Evolutionary conservation across 2,329 filamentous ascomycete species (phyloP).

Genomic region (Sodiomyces alkalinus): DNA sequence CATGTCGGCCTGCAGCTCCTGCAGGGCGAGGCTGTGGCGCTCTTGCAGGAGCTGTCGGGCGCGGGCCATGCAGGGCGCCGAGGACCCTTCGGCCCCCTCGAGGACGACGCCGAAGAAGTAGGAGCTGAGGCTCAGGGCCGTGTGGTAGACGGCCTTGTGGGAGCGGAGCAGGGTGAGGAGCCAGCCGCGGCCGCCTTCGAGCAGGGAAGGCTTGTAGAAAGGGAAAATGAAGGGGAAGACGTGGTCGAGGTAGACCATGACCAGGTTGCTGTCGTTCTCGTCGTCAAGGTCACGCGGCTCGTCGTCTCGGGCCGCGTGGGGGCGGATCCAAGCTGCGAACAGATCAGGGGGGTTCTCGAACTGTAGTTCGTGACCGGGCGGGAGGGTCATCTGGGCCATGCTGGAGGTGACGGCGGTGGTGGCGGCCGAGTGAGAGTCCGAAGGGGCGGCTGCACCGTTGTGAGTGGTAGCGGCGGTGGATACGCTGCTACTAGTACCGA

Average conservation of each 20-base stretch:
- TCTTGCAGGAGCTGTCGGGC: constrained; percentile 24
- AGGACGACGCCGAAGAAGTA: constrained; percentile 39
- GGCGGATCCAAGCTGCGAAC: too few species aligned
- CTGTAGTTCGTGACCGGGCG: neutral
- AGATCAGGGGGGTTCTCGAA: too few species aligned
- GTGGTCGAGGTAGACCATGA: constrained; percentile 47
- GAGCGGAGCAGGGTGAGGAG: constrained; percentile 39
- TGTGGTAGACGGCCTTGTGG: constrained; percentile 43
- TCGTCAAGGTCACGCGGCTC: neutral
- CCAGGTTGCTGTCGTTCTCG: constrained; percentile 18
- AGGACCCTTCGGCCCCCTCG: constrained; percentile 13
- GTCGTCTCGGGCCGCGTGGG: too few species aligned
- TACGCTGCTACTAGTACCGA: constrained; percentile 2
- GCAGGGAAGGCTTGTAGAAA: constrained; percentile 40
- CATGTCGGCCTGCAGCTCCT: constrained; percentile 27
- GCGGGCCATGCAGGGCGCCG: constrained; percentile 8
- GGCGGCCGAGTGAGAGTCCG: constrained; percentile 4
- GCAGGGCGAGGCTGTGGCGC: constrained; percentile 28
- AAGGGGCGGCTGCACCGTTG: constrained; percentile 5
- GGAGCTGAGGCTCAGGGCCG: constrained; percentile 36
- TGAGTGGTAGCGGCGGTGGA: constrained; percentile 5
- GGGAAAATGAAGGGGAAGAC: constrained; percentile 48
- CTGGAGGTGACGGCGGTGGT: constrained; percentile 7
- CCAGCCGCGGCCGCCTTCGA: constrained; percentile 45
- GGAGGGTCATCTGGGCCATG: constrained; percentile 1